A percentile compares a stretch with the other conserved stretches of the same genome.
phyloP scores from a whole-genome alignment of 305 asterid genomes.

The Salvia sclarea region DNA sequence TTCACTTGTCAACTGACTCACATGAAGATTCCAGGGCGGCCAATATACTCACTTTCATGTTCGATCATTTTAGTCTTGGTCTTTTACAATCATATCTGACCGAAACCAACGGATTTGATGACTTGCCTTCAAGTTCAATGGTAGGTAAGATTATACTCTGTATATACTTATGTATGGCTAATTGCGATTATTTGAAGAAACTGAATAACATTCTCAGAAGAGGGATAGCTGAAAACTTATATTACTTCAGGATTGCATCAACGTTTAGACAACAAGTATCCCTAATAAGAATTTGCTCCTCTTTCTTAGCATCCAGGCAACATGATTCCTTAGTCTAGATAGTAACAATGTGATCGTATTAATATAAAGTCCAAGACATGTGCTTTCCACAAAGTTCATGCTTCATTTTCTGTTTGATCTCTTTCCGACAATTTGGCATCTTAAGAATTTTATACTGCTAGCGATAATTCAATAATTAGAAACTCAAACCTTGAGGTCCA shows the following conservation, averaged over 20 bases:
- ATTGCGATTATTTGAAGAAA: not conserved
- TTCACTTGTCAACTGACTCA: slow-evolving; percentile 61
- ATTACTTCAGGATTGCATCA: slow-evolving; percentile 1
- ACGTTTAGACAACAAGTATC: not conserved
- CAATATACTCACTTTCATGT: slow-evolving; percentile 63
- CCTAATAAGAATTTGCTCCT: not conserved
- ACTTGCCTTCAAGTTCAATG: slow-evolving; percentile 82
- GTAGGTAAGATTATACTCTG: slow-evolving; percentile 68
- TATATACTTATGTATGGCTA: slow-evolving; percentile 10
- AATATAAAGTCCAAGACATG: not conserved
- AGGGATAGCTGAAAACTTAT: slow-evolving; percentile 1
- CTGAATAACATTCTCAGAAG: not conserved
- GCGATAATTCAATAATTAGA: not conserved
- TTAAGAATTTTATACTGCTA: not conserved
- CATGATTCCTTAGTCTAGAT: not conserved
- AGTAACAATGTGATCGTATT: not conserved
- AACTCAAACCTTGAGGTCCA: not conserved
- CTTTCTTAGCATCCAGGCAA: not conserved
- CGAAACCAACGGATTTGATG: slow-evolving; percentile 55
- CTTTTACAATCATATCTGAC: slow-evolving; percentile 67
- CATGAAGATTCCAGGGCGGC: slow-evolving; percentile 67
- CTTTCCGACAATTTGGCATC: slow-evolving; percentile 8
- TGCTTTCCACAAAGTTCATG: slow-evolving; percentile 5
- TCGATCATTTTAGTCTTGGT: slow-evolving; percentile 69
- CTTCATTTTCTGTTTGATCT: not conserved